These are phyloP conservation scores for Cutaneotrichosporon sp. DNA, from an alignment of 1,284 basidiomycete genomes.

Conservation along the genomic window DNA sequence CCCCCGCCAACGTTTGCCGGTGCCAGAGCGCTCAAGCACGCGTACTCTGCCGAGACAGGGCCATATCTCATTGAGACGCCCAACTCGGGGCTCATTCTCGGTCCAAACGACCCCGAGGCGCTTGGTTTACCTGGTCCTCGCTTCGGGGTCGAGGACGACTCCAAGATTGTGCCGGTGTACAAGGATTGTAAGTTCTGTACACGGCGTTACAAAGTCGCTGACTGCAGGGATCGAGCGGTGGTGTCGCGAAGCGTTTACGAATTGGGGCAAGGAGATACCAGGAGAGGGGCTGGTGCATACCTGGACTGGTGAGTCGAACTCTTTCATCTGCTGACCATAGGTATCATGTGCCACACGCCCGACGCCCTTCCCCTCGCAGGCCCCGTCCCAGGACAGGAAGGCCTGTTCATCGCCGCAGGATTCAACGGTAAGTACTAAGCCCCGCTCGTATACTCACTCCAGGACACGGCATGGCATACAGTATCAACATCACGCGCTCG, in stretches of 20 bases:
- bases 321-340: conserved; percentile 9
- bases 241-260: conserved; percentile 18
- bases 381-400: conserved; percentile 17
- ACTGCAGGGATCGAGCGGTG: conserved; percentile 10
- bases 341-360: conserved; percentile 26
- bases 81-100: conserved; percentile 23
- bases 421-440: conserved; percentile 4
- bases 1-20: conserved; percentile 23
- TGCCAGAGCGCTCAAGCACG: conserved; percentile 6
- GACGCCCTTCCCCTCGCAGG: conserved; percentile 29
- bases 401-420: conserved; percentile 16
- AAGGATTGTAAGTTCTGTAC: neutral
- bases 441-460: neutral
- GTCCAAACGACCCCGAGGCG: conserved; percentile 3
- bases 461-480: conserved; percentile 25
- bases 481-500: conserved; percentile 20
- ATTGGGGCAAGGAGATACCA: conserved; percentile 22
- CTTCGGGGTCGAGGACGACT: conserved; percentile 19
- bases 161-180: conserved; percentile 8
- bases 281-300: conserved; percentile 27
- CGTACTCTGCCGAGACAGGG: conserved; percentile 24
- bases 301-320: conserved; percentile 16
- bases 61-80: conserved; percentile 29
- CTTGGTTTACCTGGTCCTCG: conserved; percentile 1
- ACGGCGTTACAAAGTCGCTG: no score